Conservation (phyloP, 352 stramenopile species). For the Pythium periplocum region DNA sequence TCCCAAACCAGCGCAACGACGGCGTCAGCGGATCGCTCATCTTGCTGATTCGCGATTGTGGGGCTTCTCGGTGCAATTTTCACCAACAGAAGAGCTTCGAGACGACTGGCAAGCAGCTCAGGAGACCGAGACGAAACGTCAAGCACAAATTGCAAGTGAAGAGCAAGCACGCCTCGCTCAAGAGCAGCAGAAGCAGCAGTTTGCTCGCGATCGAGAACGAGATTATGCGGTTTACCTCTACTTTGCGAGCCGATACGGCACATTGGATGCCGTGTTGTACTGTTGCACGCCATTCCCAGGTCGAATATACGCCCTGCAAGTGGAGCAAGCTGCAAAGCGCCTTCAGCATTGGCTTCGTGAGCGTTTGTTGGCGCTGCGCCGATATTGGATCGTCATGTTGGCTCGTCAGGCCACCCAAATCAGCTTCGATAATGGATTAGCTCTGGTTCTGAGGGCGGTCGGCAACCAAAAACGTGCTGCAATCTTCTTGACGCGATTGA, state of each 20-base stretch:
- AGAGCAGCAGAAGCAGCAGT: not conserved
- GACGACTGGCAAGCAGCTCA: not conserved
- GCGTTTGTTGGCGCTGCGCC: constrained; percentile 12
- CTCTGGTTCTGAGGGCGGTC: constrained; percentile 2
- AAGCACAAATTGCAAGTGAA: not conserved
- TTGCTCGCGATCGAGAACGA: constrained; percentile 2
- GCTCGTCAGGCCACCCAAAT: not conserved
- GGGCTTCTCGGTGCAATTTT: constrained; percentile 22
- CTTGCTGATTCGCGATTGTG: constrained; percentile 16
- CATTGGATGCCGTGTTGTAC: constrained; percentile 21
- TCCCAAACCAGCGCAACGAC: not conserved
- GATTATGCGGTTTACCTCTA: constrained; percentile 26
- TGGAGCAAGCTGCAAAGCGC: constrained; percentile 13
- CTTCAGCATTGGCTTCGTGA: constrained; percentile 19
- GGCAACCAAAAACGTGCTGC: constrained; percentile 8
- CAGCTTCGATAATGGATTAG: not conserved
- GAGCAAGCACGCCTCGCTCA: not conserved
- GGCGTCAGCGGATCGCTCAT: constrained; percentile 9
- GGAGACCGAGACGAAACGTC: not conserved
- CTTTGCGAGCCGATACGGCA: constrained; percentile 16
- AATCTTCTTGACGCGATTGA: constrained; percentile 9
- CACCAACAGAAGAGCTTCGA: constrained; percentile 13
- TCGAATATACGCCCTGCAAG: constrained; percentile 19
- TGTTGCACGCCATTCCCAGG: constrained; percentile 22
- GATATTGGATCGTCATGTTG: constrained; percentile 9